Percentiles rank a stretch among this genome's conserved stretches.
These are phyloP conservation scores for Lichtheimia corymbifera DNA, from an alignment of 371 early-diverging fungal genomes.

Conservation along the genomic window DNA sequence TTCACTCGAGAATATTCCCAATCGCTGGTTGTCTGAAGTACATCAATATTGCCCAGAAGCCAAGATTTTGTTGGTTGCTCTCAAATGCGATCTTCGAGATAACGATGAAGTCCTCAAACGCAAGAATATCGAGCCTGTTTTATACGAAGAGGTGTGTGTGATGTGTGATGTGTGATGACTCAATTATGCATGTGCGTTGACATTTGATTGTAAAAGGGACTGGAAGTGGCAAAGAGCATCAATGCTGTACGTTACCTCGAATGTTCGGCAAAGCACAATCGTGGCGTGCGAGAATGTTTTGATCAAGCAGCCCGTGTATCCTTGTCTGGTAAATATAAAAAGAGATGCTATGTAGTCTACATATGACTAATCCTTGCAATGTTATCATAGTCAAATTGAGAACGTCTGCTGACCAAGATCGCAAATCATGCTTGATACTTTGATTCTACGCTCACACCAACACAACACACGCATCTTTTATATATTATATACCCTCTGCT, in stretches of 20 bases:
- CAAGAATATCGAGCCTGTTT: conserved; percentile 25
- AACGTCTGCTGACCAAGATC: no score
- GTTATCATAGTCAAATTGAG: no score
- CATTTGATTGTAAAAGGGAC: conserved; percentile 1
- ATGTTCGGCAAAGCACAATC: conserved; percentile 56
- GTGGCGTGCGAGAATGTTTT: conserved; percentile 54
- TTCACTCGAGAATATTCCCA: conserved; percentile 55
- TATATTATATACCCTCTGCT: no score
- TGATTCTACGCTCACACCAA: no score
- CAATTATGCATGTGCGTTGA: not conserved
- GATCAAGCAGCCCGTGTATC: conserved; percentile 52
- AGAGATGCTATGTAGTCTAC: not conserved
- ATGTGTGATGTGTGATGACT: not conserved
- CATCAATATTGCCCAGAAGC: conserved; percentile 43
- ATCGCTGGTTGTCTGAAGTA: conserved; percentile 55
- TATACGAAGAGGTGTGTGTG: conserved; percentile 45
- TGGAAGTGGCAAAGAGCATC: conserved; percentile 28
- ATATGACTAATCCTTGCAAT: no score
- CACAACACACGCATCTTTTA: no score
- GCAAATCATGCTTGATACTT: no score
- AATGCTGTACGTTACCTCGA: conserved; percentile 53
- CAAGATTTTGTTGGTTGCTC: conserved; percentile 51
- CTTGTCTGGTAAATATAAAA: conserved; percentile 31
- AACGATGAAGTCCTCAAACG: conserved; percentile 21
- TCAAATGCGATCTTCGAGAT: conserved; percentile 59